Base-by-base conservation (phyloP, 2,329 filamentous ascomycete genomes). In the Cryphonectria parasitica region DNA sequence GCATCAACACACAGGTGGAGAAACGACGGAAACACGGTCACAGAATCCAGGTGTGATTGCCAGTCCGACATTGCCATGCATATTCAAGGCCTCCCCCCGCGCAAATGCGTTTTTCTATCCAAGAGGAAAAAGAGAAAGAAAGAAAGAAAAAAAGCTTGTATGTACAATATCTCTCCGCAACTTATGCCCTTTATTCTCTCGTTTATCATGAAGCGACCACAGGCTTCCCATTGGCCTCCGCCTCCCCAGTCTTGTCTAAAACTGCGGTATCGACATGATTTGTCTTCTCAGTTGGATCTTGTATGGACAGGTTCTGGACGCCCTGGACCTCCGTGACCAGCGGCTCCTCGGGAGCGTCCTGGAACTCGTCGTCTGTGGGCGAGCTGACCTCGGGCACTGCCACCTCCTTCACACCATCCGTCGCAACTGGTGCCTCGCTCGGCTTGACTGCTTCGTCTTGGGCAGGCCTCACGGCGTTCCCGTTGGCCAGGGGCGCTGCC, bases 271-370 rank as follows among this genome's bases (percentile, higher is more conserved):
- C 67, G 19, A 68, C 73, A 52, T 75, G 69, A 25, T 64, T 67
- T 45, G 36, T 66, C 36, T 70, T 69, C 34, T 71, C 56, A 19
- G 67, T 69, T 28, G 71, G 54, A 56, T 72, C 64, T 11, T 70
- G 31, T 1, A 79, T 71, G 2, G 70, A 69, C 11, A 79, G 73
- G 11, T 71, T 72, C 62, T 77, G 69, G 15, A 79, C 69, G 4
- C 69, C 75, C 43, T 75, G 68, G 5, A 71, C 64, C 34, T 67
- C 70, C 15, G 52, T 66, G 56, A 60, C 65, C 28, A 70, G 61
- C 28, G 61, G 71, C 28, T 64, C 56, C 60, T 64, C 64, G 49
- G 41, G 62, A 15, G 70, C 66, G 13, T 69, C 66, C 28, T 64
- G 45, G 15, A 36, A 68, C 43, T 70, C 69, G 31, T 69, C 69